These are phyloP conservation scores for Mrakia gelida DNA, from an alignment of 768 basidiomycete species.

Conservation along the genomic window DNA sequence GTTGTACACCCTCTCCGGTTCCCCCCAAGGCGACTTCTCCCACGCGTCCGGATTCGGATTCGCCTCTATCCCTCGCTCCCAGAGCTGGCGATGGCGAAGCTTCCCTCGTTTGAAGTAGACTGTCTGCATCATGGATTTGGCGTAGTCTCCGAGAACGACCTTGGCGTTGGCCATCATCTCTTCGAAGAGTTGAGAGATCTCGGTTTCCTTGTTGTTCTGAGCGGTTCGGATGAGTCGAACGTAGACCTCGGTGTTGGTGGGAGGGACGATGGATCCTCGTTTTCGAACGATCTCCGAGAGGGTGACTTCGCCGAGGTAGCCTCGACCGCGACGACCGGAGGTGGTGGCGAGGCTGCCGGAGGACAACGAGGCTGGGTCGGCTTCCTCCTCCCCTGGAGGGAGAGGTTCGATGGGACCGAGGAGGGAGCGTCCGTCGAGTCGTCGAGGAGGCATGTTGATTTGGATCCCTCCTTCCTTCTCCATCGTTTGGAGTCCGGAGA, in stretches of 20 bases:
- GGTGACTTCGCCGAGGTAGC: no score
- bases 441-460: not conserved
- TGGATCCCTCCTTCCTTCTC: slow-evolving; percentile 15
- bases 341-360: no score
- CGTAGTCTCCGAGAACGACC: not conserved
- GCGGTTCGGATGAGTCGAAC: not conserved
- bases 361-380: no score
- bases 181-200: not conserved
- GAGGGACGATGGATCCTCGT: not conserved
- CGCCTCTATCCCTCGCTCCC: not conserved
- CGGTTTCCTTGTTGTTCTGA: not conserved
- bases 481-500: slow-evolving; percentile 12
- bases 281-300: no score
- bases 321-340: no score
- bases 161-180: not conserved
- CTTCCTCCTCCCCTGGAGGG: not conserved
- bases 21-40: slow-evolving; percentile 1
- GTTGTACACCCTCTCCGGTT: not conserved
- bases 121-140: not conserved
- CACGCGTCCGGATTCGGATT: not conserved
- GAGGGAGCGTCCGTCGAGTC: not conserved
- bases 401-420: slow-evolving; percentile 7
- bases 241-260: not conserved
- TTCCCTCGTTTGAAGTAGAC: not conserved
- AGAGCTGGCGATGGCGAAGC: no score